phyloP scores from a whole-genome alignment of 139 green algal genomes.

The Mesotaenium endlicherianum region DNA sequence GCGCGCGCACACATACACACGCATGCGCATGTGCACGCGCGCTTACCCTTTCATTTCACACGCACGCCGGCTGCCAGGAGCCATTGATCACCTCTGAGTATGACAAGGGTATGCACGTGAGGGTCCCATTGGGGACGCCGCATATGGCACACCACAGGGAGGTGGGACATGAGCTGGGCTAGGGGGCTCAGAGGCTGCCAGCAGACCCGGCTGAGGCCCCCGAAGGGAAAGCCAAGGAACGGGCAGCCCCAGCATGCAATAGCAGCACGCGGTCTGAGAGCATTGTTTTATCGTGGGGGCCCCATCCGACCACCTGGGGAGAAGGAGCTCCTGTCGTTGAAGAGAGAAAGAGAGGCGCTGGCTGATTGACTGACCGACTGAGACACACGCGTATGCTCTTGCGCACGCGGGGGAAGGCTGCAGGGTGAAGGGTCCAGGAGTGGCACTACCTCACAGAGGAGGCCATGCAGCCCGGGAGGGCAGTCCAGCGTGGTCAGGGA shows the following conservation, averaged over 20 bases:
- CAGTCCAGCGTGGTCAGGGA: conserved; percentile 19
- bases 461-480: conserved; percentile 26
- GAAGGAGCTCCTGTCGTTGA: not conserved
- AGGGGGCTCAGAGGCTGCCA: no score
- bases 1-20: not conserved
- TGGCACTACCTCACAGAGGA: conserved; percentile 41
- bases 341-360: not conserved
- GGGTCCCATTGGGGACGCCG: not conserved
- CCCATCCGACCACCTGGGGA: not conserved
- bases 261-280: no score
- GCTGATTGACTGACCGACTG: not conserved
- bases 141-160: not conserved
- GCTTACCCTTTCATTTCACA: not conserved
- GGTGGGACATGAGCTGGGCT: no score
- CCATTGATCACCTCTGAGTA: not conserved
- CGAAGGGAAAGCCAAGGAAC: no score
- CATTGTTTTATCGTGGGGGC: no score
- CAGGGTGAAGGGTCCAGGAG: not conserved
- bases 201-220: no score
- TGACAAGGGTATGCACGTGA: not conserved
- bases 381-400: not conserved
- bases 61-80: not conserved
- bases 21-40: not conserved
- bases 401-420: not conserved
- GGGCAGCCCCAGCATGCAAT: no score